Evolutionary conservation across 1,284 basidiomycete genomes (phyloP).

Genomic region (Caloboletus inedulis): DNA sequence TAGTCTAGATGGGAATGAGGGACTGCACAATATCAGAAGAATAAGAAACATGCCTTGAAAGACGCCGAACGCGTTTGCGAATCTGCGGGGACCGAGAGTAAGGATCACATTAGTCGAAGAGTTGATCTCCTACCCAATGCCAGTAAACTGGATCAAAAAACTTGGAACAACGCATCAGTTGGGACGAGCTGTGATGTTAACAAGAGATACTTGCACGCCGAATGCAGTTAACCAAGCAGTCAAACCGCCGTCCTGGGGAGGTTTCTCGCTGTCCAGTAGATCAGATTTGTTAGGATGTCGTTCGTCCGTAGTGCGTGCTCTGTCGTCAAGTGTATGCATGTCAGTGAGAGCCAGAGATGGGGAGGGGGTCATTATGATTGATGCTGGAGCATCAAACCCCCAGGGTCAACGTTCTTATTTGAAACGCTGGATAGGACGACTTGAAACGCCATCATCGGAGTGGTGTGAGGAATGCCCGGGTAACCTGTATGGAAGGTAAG

Average conservation of each 20-base stretch:
- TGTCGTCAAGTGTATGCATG: too few species aligned
- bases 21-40: not conserved
- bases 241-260: constrained; percentile 15
- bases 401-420: not conserved
- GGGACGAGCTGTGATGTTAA: not conserved
- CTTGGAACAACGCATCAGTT: constrained; percentile 13
- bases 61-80: constrained; percentile 40
- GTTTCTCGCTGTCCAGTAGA: too few species aligned
- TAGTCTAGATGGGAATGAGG: constrained; percentile 28
- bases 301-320: too few species aligned
- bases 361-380: too few species aligned
- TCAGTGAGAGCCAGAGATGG: too few species aligned
- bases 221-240: constrained; percentile 26
- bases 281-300: too few species aligned
- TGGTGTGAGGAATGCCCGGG: too few species aligned
- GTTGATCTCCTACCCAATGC: constrained; percentile 32
- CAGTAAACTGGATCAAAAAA: constrained; percentile 34
- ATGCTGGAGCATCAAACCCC: not conserved
- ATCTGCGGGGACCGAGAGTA: constrained; percentile 22
- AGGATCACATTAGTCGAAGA: not conserved
- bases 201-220: constrained; percentile 23
- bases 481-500: not conserved
- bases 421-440: too few species aligned
- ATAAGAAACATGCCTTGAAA: constrained; percentile 35
- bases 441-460: too few species aligned